Conservation (phyloP, 768 basidiomycete species). For the Piloderma croceum region DNA sequence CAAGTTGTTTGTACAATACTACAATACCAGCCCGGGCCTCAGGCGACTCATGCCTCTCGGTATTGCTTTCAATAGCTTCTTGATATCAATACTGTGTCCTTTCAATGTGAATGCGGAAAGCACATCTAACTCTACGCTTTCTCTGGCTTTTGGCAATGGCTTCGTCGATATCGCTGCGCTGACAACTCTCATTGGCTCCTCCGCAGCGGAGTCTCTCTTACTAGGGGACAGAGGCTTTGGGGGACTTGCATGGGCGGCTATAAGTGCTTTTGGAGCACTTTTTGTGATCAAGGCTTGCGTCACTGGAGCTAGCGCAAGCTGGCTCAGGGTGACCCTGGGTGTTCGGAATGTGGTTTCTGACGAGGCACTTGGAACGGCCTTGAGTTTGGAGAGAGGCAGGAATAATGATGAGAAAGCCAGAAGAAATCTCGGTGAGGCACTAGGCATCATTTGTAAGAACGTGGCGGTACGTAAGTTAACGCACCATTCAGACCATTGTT, state of each 20-base stretch:
- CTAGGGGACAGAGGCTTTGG: conserved; percentile 23
- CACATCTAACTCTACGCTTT: neutral
- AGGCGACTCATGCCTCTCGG: too few species aligned
- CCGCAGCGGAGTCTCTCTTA: conserved; percentile 19
- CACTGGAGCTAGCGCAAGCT: conserved; percentile 19
- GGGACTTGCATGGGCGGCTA: conserved; percentile 26
- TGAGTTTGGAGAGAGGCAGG: conserved; percentile 15
- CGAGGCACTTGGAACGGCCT: conserved; percentile 20
- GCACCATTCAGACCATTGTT: too few species aligned
- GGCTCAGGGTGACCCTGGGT: conserved; percentile 25
- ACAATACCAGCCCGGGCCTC: too few species aligned
- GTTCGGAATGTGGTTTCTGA: conserved; percentile 12
- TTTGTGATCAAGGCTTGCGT: conserved; percentile 23
- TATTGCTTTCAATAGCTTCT: too few species aligned
- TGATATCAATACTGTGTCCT: conserved; percentile 1
- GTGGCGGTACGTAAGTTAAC: too few species aligned
- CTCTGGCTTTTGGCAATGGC: too few species aligned
- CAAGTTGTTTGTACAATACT: too few species aligned
- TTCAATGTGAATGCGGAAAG: conserved; percentile 3
- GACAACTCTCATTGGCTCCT: conserved; percentile 23
- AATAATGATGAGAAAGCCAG: conserved; percentile 8
- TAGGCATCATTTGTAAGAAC: conserved; percentile 7
- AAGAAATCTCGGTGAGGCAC: conserved; percentile 7
- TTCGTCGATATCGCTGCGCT: conserved; percentile 15
- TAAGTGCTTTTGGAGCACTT: conserved; percentile 23